Evolutionary conservation across 768 basidiomycete genomes (phyloP), one percentile per base, ranked within the genome.

Genomic region (Hirschioporus abietinus): DNA sequence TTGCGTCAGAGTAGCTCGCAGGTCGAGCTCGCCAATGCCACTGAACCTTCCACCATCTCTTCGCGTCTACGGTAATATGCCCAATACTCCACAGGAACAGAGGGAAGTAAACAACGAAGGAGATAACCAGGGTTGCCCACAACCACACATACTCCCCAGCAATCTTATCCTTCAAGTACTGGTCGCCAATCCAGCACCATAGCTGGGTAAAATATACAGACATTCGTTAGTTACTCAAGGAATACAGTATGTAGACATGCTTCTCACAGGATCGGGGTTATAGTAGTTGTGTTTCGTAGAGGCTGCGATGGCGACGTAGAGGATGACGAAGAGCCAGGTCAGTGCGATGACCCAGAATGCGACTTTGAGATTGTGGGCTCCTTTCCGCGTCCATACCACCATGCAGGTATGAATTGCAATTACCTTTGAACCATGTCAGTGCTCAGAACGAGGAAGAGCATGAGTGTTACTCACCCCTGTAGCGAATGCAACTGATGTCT

Each of bases 61-160:
- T 60, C 17, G 72, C 70, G 64, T 75, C 69, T n/a, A 76, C 69
- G 23, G 69, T 70, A 64, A 80, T 72, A 68, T 77, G 76, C 5
- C 78, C 77, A 15, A 74, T 70, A 18, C 74, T 73, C 74, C 78
- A 77, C 66, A 81, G 72, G 70, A 75, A 80, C 15, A 81, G 74
- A 0, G 76, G 74, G 65, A 77, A 68, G 67, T 81, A 82, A 0
- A 75, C 65, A 3, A 77, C n/a, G 25, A 74, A 64, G 7, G 79
- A 80, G 57, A 77, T 66, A 27, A 71, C 69, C 8, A 82, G 72
- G 7, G 80, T 75, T 35, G 79, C 59, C 82, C 82, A 82, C 58
- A 82, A 73, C 82, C 82, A 83, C 17, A 80, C 27, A 64, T 83
- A 83, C 69, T 82, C 81, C 1, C 79, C 81, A 61, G 68, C 76